Conservation (phyloP, 441 rosid genomes). For the Gossypium schwendimanii region DNA sequence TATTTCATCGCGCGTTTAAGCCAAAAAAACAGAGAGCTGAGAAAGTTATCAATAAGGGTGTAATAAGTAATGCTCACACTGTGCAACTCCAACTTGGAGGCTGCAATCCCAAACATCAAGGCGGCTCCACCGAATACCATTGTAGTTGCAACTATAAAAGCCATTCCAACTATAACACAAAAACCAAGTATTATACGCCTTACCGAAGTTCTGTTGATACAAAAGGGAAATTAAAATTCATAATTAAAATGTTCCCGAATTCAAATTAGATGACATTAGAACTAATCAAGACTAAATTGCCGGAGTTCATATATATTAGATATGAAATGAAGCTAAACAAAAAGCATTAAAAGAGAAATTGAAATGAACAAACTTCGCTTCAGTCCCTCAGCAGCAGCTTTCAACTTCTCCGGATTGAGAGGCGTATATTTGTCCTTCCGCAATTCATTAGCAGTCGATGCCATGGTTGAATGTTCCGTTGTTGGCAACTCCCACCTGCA, state of each 20-base stretch:
- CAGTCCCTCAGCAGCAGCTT: slow-evolving; percentile 84
- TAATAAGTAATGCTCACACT: slow-evolving; percentile 32
- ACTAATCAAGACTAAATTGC: not conserved
- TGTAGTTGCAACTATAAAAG: slow-evolving; percentile 69
- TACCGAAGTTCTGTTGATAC: not conserved
- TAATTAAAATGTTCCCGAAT: not conserved
- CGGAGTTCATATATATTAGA: not conserved
- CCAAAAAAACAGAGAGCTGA: not conserved
- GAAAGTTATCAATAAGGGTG: not conserved
- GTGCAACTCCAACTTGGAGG: slow-evolving; percentile 52
- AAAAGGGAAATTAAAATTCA: not conserved
- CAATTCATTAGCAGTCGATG: slow-evolving; percentile 81
- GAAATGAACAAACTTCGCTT: slow-evolving; percentile 37
- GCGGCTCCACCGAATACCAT: slow-evolving; percentile 72
- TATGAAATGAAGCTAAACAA: too few species aligned
- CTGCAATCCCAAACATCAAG: slow-evolving; percentile 46
- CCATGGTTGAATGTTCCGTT: slow-evolving; percentile 37
- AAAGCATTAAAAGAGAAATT: not conserved
- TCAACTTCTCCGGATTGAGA: slow-evolving; percentile 60
- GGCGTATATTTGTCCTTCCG: slow-evolving; percentile 48
- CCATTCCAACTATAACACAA: slow-evolving; percentile 60
- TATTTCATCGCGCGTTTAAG: not conserved
- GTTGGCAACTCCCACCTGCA: slow-evolving; percentile 74
- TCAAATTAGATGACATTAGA: not conserved
- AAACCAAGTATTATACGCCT: not conserved